A percentile compares a stretch with the other conserved stretches of the same genome.
Evolutionary conservation across 768 basidiomycete species (phyloP).

Genomic region (Mycena latifolia): DNA sequence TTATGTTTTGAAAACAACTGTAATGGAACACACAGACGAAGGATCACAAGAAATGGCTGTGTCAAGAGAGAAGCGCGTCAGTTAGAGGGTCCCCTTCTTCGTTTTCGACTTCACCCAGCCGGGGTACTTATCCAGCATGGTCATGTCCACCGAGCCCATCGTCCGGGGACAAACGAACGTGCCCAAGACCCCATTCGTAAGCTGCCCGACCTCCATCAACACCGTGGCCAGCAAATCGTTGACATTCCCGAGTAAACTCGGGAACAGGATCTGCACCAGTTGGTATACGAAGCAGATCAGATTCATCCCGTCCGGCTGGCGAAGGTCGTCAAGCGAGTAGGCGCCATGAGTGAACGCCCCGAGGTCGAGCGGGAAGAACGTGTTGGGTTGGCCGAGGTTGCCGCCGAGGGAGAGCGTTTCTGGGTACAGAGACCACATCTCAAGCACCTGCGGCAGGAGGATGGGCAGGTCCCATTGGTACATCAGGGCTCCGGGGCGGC

Average conservation of each 20-base stretch:
- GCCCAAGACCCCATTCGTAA: constrained; percentile 17
- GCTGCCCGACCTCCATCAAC: constrained; percentile 15
- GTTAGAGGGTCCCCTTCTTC: too few relatives aligned
- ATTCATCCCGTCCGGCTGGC: constrained; percentile 10
- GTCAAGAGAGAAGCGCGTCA: too few relatives aligned
- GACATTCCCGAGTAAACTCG: constrained; percentile 17
- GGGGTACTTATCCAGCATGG: constrained; percentile 18
- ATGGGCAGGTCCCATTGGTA: constrained; percentile 22
- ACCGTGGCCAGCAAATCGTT: constrained; percentile 18
- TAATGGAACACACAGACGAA: too few relatives aligned
- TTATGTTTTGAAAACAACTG: too few relatives aligned
- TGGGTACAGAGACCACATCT: constrained; percentile 16
- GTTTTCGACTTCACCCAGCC: constrained; percentile 17
- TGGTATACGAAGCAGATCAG: constrained; percentile 22
- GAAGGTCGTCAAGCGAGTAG: constrained; percentile 18
- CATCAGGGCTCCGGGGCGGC: constrained; percentile 18
- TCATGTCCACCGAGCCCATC: constrained; percentile 18
- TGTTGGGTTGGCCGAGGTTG: constrained; percentile 19
- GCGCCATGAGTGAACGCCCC: constrained; percentile 16
- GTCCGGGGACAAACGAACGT: constrained; percentile 18
- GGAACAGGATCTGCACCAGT: constrained; percentile 19
- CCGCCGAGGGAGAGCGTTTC: constrained; percentile 20
- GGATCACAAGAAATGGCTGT: too few relatives aligned
- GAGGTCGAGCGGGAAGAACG: constrained; percentile 24
- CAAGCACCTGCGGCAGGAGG: constrained; percentile 20